Evolutionary conservation across 352 stramenopile genomes (phyloP).

Genomic region (Globisporangium acanthophoron): DNA sequence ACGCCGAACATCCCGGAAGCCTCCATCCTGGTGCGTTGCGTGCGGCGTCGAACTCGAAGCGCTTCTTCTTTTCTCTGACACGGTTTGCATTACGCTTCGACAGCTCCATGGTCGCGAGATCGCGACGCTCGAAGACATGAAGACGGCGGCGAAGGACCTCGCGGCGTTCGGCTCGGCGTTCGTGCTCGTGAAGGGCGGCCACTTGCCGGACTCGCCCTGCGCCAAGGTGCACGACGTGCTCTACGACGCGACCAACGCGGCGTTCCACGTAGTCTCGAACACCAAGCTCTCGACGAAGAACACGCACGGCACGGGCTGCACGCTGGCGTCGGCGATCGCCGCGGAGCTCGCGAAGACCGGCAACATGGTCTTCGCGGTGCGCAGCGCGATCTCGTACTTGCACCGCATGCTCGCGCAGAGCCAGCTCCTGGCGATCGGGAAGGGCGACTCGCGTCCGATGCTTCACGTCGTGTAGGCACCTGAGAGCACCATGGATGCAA

Average conservation of each 20-base stretch:
- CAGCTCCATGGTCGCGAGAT: slow-evolving; percentile 39
- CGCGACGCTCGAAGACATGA: slow-evolving; percentile 53
- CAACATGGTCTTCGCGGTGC: slow-evolving; percentile 32
- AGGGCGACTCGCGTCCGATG: slow-evolving; percentile 35
- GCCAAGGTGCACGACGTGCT: slow-evolving; percentile 31
- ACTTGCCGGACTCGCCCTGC: slow-evolving; percentile 30
- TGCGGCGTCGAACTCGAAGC: neutral
- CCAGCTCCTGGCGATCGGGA: slow-evolving; percentile 25
- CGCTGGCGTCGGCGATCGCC: slow-evolving; percentile 89
- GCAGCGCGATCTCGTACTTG: slow-evolving; percentile 34
- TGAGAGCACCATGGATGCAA: neutral
- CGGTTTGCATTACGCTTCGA: neutral
- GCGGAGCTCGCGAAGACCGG: slow-evolving; percentile 65
- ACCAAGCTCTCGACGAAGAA: slow-evolving; percentile 33
- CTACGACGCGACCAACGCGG: slow-evolving; percentile 16
- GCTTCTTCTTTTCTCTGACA: neutral
- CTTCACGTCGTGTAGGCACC: slow-evolving; percentile 24
- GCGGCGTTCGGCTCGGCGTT: slow-evolving; percentile 45
- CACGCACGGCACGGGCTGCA: slow-evolving; percentile 90
- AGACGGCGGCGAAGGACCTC: slow-evolving; percentile 73
- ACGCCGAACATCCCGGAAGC: slow-evolving; percentile 95
- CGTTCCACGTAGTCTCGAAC: slow-evolving; percentile 31
- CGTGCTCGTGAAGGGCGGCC: slow-evolving; percentile 92
- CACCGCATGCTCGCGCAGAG: slow-evolving; percentile 34
- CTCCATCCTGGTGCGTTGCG: slow-evolving; percentile 63